Conservation (phyloP, 2,329 filamentous ascomycete genomes). For the Neospermospora avenae region DNA sequence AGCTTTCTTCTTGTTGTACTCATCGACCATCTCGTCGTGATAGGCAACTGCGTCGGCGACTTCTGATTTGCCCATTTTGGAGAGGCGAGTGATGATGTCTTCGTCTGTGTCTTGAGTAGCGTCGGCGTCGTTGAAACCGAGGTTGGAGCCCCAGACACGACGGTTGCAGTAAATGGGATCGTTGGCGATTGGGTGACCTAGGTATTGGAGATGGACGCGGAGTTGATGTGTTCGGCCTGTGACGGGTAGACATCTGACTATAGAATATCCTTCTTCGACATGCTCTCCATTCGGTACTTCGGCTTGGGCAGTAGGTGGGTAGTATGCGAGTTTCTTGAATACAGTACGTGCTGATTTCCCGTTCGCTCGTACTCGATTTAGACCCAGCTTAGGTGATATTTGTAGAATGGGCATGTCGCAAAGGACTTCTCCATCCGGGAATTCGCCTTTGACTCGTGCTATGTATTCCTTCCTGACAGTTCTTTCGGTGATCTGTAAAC, state of each 20-base stretch:
- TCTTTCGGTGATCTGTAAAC: slow-evolving; percentile 70
- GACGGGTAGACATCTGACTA: slow-evolving; percentile 89
- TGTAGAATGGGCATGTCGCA: slow-evolving; percentile 92
- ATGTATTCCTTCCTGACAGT: slow-evolving; percentile 95
- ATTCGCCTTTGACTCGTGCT: slow-evolving; percentile 84
- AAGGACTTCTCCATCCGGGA: slow-evolving; percentile 85
- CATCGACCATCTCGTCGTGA: slow-evolving; percentile 87
- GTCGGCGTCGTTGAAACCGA: slow-evolving; percentile 67
- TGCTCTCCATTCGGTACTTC: slow-evolving; percentile 41
- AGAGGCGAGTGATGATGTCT: slow-evolving; percentile 81
- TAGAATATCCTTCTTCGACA: slow-evolving; percentile 75
- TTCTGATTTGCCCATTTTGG: slow-evolving; percentile 91
- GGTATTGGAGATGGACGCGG: slow-evolving; percentile 88
- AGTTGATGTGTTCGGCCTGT: slow-evolving; percentile 95
- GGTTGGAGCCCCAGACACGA: slow-evolving; percentile 78
- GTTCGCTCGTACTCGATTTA: slow-evolving; percentile 91
- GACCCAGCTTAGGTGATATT: slow-evolving; percentile 89
- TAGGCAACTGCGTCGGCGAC: slow-evolving; percentile 88
- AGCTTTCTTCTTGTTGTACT: slow-evolving; percentile 85
- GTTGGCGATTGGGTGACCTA: slow-evolving; percentile 94
- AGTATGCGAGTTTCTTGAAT: slow-evolving; percentile 91
- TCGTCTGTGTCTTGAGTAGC: slow-evolving; percentile 73
- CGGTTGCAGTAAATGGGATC: slow-evolving; percentile 97
- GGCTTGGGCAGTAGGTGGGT: slow-evolving; percentile 50
- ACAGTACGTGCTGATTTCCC: slow-evolving; percentile 88